Base-by-base conservation (phyloP, 495 filamentous ascomycete genomes). In the Neurospora intermedia region DNA sequence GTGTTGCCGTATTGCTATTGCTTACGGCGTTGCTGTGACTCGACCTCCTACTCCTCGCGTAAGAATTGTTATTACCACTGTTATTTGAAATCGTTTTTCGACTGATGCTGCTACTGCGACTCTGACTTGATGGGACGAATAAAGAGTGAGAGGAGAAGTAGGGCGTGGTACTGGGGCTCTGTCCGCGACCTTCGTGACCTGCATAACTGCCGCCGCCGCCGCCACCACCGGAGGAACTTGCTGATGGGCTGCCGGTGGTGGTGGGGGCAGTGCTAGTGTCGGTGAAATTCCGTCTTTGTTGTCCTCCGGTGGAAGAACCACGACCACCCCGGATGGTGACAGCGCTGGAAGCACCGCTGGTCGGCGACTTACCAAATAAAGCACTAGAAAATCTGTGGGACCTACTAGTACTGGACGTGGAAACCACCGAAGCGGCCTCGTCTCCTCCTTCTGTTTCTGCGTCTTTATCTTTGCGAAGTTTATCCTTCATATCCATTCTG, bases 391-490 rank as follows among this genome's bases (percentile, higher is more conserved):
- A 77, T 16, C 76, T 73, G 4, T 72, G 69, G n/a, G 79, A 80
- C 69, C 76, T 59, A 72, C 76, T 66, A 66, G 54, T 66, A 66
- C 54, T 78, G 18, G 80, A 80, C 1, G 81, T 75, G 2, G 78
- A 78, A 2, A 79, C 69, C n/a, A 82, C 38, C 15, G 80, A 78
- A 43, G 76, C 78, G 13, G 76, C 42, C 70, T 80, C 77, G 15
- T 76, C 77, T 11, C 76, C 77, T 7, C 54, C 35, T 4, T 75
- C 74, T 2, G 69, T 54, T 43, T 76, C 70, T 23, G 45, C 38
- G 18, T 76, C 76, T 16, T 62, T 69, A 27, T 43, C 48, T 27
- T 66, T 66, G 3, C 54, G 54, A 4, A 66, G 54, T 35, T 43
- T 70, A 31, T 40, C 69, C 69, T 69, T 66, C 59, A 62, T 48